Conservation (phyloP, 1,284 basidiomycete species). For the Melampsora larici-populina region DNA sequence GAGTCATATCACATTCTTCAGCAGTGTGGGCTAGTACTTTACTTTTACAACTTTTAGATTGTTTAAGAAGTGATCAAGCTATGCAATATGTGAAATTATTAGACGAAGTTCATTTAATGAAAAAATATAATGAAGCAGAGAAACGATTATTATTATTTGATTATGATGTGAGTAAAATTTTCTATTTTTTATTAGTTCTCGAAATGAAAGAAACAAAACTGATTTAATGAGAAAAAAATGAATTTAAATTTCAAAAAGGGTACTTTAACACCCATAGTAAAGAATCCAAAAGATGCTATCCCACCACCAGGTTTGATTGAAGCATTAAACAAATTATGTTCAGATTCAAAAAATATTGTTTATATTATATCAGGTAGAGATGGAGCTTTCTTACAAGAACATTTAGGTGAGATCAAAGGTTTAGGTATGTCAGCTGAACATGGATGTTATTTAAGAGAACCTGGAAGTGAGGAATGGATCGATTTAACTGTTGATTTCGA, state of each 20-base stretch:
- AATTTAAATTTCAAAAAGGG: conserved; percentile 67
- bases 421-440: conserved; percentile 95
- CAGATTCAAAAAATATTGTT: conserved; percentile 82
- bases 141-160: conserved; percentile 92
- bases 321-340: conserved; percentile 68
- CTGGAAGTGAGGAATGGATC: conserved; percentile 63
- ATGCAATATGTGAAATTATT: conserved; percentile 84
- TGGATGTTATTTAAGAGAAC: conserved; percentile 82
- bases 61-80: conserved; percentile 74
- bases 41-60: conserved; percentile 79
- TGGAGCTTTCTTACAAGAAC: conserved; percentile 81
- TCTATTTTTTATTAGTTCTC: too few relatives aligned
- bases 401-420: conserved; percentile 76
- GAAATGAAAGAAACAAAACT: too few relatives aligned
- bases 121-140: conserved; percentile 67
- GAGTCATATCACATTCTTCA: conserved; percentile 88
- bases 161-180: conserved; percentile 70
- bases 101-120: conserved; percentile 64
- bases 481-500: conserved; percentile 88
- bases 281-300: conserved; percentile 79
- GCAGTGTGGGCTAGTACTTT: conserved; percentile 93
- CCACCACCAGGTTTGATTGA: conserved; percentile 73
- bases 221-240: too few relatives aligned
- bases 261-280: conserved; percentile 94
- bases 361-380: conserved; percentile 99